Evolutionary conservation across 2,329 filamentous ascomycete species (phyloP), one percentile per base, ranked within the genome.

Genomic region (Fusarium setosum): DNA sequence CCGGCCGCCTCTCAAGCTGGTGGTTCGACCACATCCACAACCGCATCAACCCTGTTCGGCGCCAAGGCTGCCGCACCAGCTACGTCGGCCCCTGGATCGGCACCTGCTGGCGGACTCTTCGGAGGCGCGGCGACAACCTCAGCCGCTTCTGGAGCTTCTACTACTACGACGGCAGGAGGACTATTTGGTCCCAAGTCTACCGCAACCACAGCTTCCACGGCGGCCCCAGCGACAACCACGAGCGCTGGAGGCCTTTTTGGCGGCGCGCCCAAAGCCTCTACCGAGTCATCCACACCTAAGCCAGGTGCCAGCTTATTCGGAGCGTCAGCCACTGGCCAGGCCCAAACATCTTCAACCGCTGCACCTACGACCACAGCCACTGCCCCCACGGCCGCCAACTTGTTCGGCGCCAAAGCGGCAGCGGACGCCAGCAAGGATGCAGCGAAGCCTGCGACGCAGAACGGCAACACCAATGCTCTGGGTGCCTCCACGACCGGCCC

Each of bases 401-500:
- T 80, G 23, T 78, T 80, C 29, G 76, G 76, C 12, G 72, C 72
- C 21, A 79, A 79, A 57, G 59, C 76, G 15, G 56, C 77, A 9
- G 67, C 75, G 35, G 74, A 76, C 11, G 60, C 67, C 18, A 65
- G 65, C 23, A 72, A 71, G 45, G 75, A 76, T 47, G 69, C 70
- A 4, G 48, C 72, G 3, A 77, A 78, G 65, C 64, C 73, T 17
- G 59, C 68, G 21, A 55, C 73, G 15, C 71, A 75, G 40, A 76
- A 60, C 34, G 70, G 73, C 18, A 72, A 74, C 11, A 67, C 79
- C 21, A 83, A 75, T 42, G 67, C 75, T 24, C 80, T 95, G 47
- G 89, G 88, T 17, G 88, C 90, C 24, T 96, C 94, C 2, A 97
- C 92, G 4, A 84, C 88, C 31, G 94, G 94, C 0, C 93, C 94